A percentile compares a stretch with the other conserved stretches of the same genome.
Conservation (phyloP, 306 rosid genomes). For the Fragaria nilgerrensis region DNA sequence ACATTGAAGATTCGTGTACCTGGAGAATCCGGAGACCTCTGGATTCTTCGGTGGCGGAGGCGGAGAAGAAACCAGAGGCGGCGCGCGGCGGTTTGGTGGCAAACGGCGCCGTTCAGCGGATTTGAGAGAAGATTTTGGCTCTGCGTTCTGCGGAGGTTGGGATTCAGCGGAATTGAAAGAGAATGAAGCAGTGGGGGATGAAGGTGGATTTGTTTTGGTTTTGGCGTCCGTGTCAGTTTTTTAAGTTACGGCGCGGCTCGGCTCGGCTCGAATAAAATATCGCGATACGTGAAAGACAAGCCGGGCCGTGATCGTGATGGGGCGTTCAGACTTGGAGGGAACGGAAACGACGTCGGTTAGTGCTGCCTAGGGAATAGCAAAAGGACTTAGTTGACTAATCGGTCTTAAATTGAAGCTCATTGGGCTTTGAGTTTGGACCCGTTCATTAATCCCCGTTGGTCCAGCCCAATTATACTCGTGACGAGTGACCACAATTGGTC, state of each 20-base stretch:
- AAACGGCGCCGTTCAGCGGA: background rate
- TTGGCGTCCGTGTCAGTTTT: slow-evolving; percentile 39
- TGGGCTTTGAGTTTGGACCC: slow-evolving; percentile 8
- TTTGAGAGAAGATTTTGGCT: background rate
- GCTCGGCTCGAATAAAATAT: slow-evolving; percentile 13
- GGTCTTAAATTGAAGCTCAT: background rate
- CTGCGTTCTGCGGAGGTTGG: background rate
- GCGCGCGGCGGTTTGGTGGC: background rate
- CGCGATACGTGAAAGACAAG: slow-evolving; percentile 2
- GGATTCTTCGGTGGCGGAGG: background rate
- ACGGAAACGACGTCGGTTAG: background rate
- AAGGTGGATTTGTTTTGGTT: slow-evolving; percentile 8
- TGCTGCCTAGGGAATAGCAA: background rate
- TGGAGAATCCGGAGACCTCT: background rate
- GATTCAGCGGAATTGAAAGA: slow-evolving; percentile 28
- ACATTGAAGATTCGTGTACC: slow-evolving; percentile 16
- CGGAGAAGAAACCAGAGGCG: background rate
- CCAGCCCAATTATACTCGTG: background rate
- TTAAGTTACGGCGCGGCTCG: background rate
- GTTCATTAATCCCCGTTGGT: background rate
- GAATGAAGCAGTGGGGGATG: background rate
- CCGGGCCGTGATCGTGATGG: slow-evolving; percentile 7
- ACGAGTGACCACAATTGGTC: background rate
- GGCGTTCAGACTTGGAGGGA: background rate
- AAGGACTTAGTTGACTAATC: background rate